Percentiles rank a stretch among this genome's conserved stretches.
Conservation (phyloP, 164 flowering plant genomes). For the Tetracentron sinense region DNA sequence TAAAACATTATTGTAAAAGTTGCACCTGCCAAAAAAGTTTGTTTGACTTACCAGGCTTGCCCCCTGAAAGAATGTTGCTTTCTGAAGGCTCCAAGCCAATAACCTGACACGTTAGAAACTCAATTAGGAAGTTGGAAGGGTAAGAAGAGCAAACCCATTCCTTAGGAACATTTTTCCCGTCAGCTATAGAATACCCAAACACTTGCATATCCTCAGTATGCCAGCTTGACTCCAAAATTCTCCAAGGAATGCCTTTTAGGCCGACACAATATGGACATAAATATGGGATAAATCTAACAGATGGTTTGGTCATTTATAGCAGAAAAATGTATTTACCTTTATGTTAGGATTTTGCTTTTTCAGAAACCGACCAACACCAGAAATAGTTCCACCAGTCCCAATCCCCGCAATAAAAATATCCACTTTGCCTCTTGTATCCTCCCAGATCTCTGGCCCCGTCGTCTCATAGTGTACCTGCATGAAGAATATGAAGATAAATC, state of each 20-base stretch:
- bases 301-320: background rate
- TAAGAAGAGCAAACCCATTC: background rate
- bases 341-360: conserved; percentile 69
- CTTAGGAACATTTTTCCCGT: background rate
- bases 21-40: background rate
- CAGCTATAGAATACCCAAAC: background rate
- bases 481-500: conserved; percentile 1
- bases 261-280: too few relatives aligned
- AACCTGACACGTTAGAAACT: conserved; percentile 40
- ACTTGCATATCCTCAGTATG: background rate
- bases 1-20: background rate
- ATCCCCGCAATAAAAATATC: conserved; percentile 92
- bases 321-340: conserved; percentile 43
- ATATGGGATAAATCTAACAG: background rate
- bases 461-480: conserved; percentile 91
- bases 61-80: conserved; percentile 91
- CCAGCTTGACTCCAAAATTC: too few relatives aligned
- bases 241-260: background rate
- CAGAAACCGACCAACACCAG: conserved; percentile 81
- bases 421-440: conserved; percentile 91
- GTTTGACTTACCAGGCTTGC: conserved; percentile 94
- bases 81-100: conserved; percentile 92
- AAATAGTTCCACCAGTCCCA: conserved; percentile 94
- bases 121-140: background rate
- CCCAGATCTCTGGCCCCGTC: conserved; percentile 99